Base-by-base conservation (phyloP, 1,284 basidiomycete species). In the Apiotrichum domesticum region DNA sequence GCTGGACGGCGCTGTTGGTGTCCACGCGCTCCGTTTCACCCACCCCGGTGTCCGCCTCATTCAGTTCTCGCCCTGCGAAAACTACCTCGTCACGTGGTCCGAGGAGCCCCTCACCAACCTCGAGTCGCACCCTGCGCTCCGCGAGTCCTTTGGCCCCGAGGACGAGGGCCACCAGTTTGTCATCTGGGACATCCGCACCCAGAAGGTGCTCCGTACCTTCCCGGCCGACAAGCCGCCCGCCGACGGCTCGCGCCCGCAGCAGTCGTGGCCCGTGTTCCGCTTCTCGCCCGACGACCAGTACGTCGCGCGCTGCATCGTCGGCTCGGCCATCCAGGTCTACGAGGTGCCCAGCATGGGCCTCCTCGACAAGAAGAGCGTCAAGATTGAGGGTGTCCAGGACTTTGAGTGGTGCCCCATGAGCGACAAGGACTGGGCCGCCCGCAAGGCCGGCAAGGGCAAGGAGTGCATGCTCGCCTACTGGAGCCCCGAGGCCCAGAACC, bases 361-460 rank as follows among this genome's bases (percentile, higher is more conserved):
- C 52, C 84, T 98, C 60, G 95, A 92, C 68, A 98, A 97, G 80
- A 99, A 98, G 81, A 91, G 88, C 67, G 80, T 98, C 78, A 98
- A 98, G 81, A 90, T 98, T 59, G 94, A 98, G 68, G 96, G 95
- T 32, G 95, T 99, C 40, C 83, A 94, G 64, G 96, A 98, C 79
- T 98, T 98, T 77, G 96, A 98, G 79, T 99, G 96, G 96, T 93
- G 91, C 70, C 96, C 96, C 37, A 83, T 88, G 62, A 87, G 90
- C 57, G 94, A 97, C 69, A 89, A 86, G 77, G 93, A 94, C 67
- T 83, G 90, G 59, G 87, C 88, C 62, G 80, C 77, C 42, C 84
- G 84, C 66, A 87, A 84, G 68, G 81, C 82, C 45, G 73, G 60
- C 68, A 79, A 74, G 65, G 76, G 74, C 47, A 75, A 71, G 77